These are phyloP conservation scores for Diphasiastrum complanatum DNA, from an alignment of 83 land plant genomes.

Conservation along the genomic window DNA sequence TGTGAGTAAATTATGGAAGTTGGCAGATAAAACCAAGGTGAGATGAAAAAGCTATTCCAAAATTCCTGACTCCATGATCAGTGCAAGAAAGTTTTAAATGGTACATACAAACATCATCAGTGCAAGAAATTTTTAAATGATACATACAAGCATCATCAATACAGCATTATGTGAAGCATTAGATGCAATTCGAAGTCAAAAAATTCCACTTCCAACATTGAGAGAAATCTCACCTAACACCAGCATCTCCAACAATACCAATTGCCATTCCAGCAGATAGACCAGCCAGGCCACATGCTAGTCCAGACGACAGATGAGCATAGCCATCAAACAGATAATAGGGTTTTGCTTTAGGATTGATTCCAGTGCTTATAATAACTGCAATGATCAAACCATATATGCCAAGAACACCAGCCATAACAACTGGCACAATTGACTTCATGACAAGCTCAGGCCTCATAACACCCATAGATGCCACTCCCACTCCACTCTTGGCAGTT, in stretches of 20 bases:
- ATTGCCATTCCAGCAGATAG: constrained; percentile 91
- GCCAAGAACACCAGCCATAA: constrained; percentile 94
- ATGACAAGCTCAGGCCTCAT: constrained; percentile 93
- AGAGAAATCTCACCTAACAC: constrained; percentile 54
- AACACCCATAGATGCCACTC: constrained; percentile 92
- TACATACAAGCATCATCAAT: too few species aligned
- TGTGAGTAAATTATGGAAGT: too few species aligned
- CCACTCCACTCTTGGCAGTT: constrained; percentile 87
- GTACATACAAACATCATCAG: too few species aligned
- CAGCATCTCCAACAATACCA: constrained; percentile 96
- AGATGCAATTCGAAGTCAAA: too few species aligned
- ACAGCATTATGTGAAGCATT: too few species aligned
- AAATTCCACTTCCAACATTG: too few species aligned
- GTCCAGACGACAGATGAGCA: constrained; percentile 85
- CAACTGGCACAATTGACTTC: constrained; percentile 92
- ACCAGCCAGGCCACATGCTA: constrained; percentile 86
- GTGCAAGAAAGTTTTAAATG: too few species aligned
- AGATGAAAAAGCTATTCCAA: too few species aligned
- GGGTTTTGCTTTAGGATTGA: constrained; percentile 81
- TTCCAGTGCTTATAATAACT: constrained; percentile 85
- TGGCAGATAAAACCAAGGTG: too few species aligned
- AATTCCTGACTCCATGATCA: too few species aligned
- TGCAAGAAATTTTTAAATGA: too few species aligned
- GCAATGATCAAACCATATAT: constrained; percentile 87
- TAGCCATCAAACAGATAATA: constrained; percentile 89